These are phyloP conservation scores for Phaseolus lunatus DNA, from an alignment of 306 rosid species.

Conservation along the genomic window DNA sequence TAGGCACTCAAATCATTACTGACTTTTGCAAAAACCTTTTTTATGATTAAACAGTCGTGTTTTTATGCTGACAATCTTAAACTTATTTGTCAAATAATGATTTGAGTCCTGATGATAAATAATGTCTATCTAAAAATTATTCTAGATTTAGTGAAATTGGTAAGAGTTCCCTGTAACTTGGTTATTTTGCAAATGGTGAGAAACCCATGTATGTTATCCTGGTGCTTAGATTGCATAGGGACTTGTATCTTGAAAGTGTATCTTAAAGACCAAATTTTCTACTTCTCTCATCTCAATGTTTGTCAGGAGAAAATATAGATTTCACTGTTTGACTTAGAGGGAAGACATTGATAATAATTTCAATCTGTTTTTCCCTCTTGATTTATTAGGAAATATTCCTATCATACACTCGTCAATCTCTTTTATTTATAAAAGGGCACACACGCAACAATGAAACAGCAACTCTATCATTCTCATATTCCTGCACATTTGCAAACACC, in stretches of 20 bases:
- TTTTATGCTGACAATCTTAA: neutral
- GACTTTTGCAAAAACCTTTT: neutral
- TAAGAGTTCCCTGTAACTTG: slow-evolving; percentile 19
- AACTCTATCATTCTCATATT: neutral
- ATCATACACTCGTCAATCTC: too few relatives aligned
- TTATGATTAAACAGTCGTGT: neutral
- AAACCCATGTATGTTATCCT: slow-evolving; percentile 23
- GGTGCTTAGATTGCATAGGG: slow-evolving; percentile 15
- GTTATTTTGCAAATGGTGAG: slow-evolving; percentile 25
- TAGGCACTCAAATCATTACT: slow-evolving; percentile 35
- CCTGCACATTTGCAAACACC: neutral
- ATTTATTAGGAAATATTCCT: neutral
- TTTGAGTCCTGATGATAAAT: slow-evolving; percentile 23
- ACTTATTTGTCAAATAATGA: neutral
- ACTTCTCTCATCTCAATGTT: neutral
- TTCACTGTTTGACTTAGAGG: too few relatives aligned
- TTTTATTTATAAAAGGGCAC: too few relatives aligned
- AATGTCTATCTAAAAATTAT: slow-evolving; percentile 4
- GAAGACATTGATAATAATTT: neutral
- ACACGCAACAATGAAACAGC: neutral
- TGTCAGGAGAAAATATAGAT: neutral
- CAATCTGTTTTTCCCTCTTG: neutral
- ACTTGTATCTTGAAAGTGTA: neutral
- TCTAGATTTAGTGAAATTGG: slow-evolving; percentile 31
- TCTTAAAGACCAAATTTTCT: neutral